Base-by-base conservation (phyloP, 2,329 filamentous ascomycete species). In the Bimuria novae-zelandiae region DNA sequence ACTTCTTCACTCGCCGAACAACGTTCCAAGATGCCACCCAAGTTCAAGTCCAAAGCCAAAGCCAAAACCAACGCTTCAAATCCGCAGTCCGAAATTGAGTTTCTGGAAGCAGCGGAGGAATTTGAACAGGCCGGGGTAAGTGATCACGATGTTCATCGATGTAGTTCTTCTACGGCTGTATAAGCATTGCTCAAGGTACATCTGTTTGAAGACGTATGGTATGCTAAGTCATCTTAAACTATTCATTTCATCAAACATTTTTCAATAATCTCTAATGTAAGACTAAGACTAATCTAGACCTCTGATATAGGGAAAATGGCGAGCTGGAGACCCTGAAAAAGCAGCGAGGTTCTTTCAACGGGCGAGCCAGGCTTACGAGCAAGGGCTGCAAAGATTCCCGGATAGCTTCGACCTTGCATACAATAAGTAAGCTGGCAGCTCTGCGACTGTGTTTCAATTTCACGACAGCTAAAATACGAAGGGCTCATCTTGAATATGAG, bases 381-480 rank as follows among this genome's bases (percentile, higher is more conserved):
- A 83, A 48, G 88, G 85, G 11, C 67, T 90, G 27, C 74, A 76
- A 43, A 83, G 78, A 54, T 85, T 84, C 65, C 85, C 87, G 1
- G 65, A 69, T 8, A 85, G 80, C 17, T 87, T 90, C 71, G 88
- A 90, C 72, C 77, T 90, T 30, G 87, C 87, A 10, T 90, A 90
- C 70, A 90, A 90, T 71, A 89, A 89, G 83, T 87, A 71, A 62
- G 80, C 74, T 5, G 8, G 4, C 49, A 27, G 7, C 17, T 5
- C 12, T 12, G 16, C 19, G 23, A 30, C 4, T 36, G 14, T 23
- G 11, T 22, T 25, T 51, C 14, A 19, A 4, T 14, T 35, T 22
- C 16, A 17, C 1, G 17, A 14, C 4, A 11, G 21, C 44, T 62
- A 47, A 54, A 27, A 1, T 4, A 52, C 36, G 4, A 55, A 88